Evolutionary conservation across 441 rosid species (phyloP), one percentile per base, ranked within the genome.

Genomic region (Croton setiger): DNA sequence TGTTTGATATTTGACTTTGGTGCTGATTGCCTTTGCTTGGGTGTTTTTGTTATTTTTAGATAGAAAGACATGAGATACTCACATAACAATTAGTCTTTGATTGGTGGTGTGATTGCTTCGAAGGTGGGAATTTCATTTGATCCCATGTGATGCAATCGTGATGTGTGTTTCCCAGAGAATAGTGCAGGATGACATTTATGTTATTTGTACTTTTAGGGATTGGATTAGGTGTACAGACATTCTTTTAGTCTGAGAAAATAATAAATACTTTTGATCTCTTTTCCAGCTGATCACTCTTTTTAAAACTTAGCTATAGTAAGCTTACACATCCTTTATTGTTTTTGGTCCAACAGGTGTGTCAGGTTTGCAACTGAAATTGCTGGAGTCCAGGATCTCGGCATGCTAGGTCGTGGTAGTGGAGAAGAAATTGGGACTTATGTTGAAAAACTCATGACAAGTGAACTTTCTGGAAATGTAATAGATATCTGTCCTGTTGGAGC

Each of bases 401-500:
- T 94, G 74, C 78, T 94, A 74, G 98, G 98, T 41, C 98, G 98
- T 76, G 98, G 98, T 49, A 94, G 97, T 72, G 96, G 98, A 77
- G 98, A 94, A 81, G 98, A 94, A 79, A 94, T 94, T 69, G 98
- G 98, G 66, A 94, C 98, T 70, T 94, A 94, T 54, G 98, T 94
- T 61, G 98, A 94, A 73, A 94, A 84, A 72, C 96, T 94, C 74
- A 94, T 94, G 98, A 88, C 95, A 58, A 94, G 98, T 83, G 98
- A 94, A 75, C 97, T 94, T 65, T 91, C 98, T 73, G 98, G 98
- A 84, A 94, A 91, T 64, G 97, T 91, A 9, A 94, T 94, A 17
- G 98, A 94, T 69, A 94, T 94, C 27, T 94, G 98, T 81, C 98
- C 98, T 66, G 98, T 91, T n/a, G 98, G 98, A 61, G 97, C 98